Base-by-base conservation (phyloP, 225 moss, liverwort and hornwort genomes). In the Anthoceros angustus region DNA sequence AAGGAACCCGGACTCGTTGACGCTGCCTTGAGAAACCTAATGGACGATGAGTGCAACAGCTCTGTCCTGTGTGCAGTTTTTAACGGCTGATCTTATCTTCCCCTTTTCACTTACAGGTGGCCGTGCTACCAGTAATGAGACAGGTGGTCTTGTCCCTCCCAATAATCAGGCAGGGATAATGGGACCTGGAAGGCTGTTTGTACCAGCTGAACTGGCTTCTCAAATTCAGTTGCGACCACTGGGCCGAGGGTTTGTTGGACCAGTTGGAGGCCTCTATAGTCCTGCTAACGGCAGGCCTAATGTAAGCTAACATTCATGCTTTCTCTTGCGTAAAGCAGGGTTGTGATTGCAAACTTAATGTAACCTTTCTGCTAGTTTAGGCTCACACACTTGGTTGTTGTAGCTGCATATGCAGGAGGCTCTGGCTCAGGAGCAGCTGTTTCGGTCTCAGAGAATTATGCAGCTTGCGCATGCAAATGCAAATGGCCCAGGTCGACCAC, bases 101-200 rank as follows among this genome's bases (percentile, higher is more conserved):
- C 26, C 46, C 39, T 12, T 20, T 68, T 48, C 25, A 25, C 21
- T 42, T 68, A 7, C 40, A 66, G 50, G 61, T 71, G 40, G 70
- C 81, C 90, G 93, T 72, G 72, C 73, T 66, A 40, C 75, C 74
- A 73, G 76, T 86, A 21, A 63, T 50, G 48, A 86, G 71, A 70
- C 74, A 62, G 75, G 50, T 49, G 50, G 77, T 72, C 67, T 79
- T 67, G 75, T 76, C 65, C 70, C 72, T 69, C 71, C 82, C n/a
- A 93, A 82, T 75, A 78, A 77, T 74, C 86, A 79, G 63, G 82
- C 84, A 62, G 87, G 93, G 68, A 90, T 90, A 5, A 89, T 94
- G 86, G 93, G 93, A 70, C 90, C 90, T 60, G 93, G 93, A 72
- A 79, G 87, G 63, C 82, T 87, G 43, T 72, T 81, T 66, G 78